These are phyloP conservation scores for Epichloe sibirici DNA, from an alignment of 2,329 filamentous ascomycete genomes.

Conservation along the genomic window DNA sequence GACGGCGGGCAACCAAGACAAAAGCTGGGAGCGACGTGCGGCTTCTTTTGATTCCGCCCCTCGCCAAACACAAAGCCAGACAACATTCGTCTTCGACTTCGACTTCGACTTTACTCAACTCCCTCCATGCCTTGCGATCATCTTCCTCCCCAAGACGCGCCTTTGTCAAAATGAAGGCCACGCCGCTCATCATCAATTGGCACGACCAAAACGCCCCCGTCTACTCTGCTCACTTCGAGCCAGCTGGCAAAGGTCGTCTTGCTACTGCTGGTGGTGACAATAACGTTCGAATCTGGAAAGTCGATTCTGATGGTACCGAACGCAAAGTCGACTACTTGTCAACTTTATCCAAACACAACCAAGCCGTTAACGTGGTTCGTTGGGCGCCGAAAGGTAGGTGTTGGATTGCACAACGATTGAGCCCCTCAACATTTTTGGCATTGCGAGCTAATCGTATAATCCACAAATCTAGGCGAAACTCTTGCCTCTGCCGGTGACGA, in stretches of 20 bases:
- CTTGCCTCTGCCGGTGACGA: constrained; percentile 94
- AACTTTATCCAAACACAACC: constrained; percentile 84
- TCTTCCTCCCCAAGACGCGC: constrained; percentile 14
- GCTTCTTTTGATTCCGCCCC: not conserved
- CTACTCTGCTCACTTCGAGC: constrained; percentile 95
- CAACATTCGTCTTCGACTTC: not conserved
- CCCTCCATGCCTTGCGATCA: constrained; percentile 19
- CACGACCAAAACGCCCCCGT: constrained; percentile 95
- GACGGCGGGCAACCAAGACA: not conserved
- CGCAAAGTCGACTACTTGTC: constrained; percentile 85
- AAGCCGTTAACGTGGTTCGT: constrained; percentile 94
- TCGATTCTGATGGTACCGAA: constrained; percentile 75
- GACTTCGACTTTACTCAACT: not conserved
- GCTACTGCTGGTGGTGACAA: constrained; percentile 94
- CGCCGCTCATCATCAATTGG: constrained; percentile 95
- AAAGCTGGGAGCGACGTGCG: not conserved
- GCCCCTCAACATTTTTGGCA: not conserved
- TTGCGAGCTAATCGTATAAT: constrained; percentile 1
- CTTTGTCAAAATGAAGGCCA: constrained; percentile 70
- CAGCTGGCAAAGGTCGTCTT: constrained; percentile 76
- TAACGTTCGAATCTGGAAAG: constrained; percentile 89
- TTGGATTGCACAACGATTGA: not conserved
- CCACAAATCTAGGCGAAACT: constrained; percentile 56
- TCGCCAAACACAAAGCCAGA: not conserved
- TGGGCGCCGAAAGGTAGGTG: constrained; percentile 80